Conservation (phyloP, 495 filamentous ascomycete genomes). For the Parmelia sp. region DNA sequence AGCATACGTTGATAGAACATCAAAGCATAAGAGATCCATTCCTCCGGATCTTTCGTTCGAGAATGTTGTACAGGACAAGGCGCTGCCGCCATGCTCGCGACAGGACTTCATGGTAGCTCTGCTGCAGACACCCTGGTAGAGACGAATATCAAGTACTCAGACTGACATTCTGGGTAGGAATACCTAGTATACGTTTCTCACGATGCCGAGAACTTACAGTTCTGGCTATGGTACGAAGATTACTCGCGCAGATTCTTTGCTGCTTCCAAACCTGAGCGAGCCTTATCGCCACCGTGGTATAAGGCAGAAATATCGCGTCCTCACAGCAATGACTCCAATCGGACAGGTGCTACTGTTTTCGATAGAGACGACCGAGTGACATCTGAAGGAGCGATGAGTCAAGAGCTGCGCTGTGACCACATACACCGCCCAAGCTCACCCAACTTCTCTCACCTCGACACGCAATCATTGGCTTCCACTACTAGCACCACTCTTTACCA, state of each 20-base stretch:
- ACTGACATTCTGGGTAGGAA: conserved; percentile 29
- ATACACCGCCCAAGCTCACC: conserved; percentile 14
- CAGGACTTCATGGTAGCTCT: conserved; percentile 37
- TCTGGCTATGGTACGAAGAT: conserved; percentile 47
- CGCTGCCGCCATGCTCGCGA: conserved; percentile 42
- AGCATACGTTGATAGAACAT: conserved; percentile 30
- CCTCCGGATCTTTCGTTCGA: conserved; percentile 42
- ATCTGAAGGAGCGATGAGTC: conserved; percentile 5
- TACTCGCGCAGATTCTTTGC: conserved; percentile 39
- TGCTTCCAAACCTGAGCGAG: conserved; percentile 24
- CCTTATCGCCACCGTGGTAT: conserved; percentile 31
- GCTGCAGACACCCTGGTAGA: neutral
- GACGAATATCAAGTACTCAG: neutral
- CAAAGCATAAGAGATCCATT: conserved; percentile 29
- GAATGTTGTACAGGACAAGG: conserved; percentile 37
- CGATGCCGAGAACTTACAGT: conserved; percentile 46
- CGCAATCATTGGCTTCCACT: conserved; percentile 22
- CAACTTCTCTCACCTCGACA: conserved; percentile 13
- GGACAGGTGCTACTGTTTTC: conserved; percentile 10
- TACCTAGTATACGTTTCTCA: conserved; percentile 43
- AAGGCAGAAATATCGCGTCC: conserved; percentile 16
- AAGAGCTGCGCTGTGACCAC: conserved; percentile 21
- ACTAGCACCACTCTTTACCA: conserved; percentile 12
- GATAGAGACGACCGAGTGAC: conserved; percentile 5
- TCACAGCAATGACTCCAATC: conserved; percentile 12